These are phyloP conservation scores for Alloteropsis angusta DNA, from an alignment of 202 grass and related monocot genomes.

Conservation along the genomic window DNA sequence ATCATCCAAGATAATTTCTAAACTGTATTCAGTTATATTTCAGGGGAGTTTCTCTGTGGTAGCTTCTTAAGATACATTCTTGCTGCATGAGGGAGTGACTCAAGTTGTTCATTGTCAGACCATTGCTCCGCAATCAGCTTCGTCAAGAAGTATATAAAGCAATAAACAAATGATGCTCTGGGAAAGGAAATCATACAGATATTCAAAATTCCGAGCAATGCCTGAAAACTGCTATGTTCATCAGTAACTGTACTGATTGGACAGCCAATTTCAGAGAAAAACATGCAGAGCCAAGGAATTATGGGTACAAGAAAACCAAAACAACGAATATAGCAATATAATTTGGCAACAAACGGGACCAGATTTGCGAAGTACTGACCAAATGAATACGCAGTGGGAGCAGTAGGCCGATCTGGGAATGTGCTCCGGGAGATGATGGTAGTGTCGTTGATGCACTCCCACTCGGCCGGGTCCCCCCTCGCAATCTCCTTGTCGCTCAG, in stretches of 20 bases:
- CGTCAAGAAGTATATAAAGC: neutral
- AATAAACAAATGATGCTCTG: neutral
- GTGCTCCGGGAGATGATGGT: slow-evolving; percentile 77
- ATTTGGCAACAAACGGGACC: neutral
- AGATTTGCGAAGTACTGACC: slow-evolving; percentile 33
- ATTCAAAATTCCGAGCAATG: neutral
- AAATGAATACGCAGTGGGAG: slow-evolving; percentile 78
- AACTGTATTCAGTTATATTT: neutral
- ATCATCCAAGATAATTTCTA: neutral
- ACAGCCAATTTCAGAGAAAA: neutral
- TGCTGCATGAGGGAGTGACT: neutral
- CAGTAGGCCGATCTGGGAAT: slow-evolving; percentile 60
- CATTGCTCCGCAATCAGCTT: neutral
- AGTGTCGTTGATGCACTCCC: slow-evolving; percentile 91
- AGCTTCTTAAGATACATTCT: neutral
- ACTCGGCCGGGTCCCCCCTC: slow-evolving; percentile 54
- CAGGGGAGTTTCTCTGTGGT: neutral
- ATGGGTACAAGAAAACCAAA: neutral
- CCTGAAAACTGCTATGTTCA: neutral
- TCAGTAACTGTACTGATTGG: neutral
- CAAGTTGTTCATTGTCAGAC: neutral
- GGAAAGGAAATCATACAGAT: neutral
- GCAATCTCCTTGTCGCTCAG: slow-evolving; percentile 61
- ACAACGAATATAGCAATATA: neutral
- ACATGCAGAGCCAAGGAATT: neutral